Percentiles rank a stretch among this genome's conserved stretches.
These are phyloP conservation scores for Arctium lappa DNA, from an alignment of 129 eudicot genomes.

Conservation along the genomic window DNA sequence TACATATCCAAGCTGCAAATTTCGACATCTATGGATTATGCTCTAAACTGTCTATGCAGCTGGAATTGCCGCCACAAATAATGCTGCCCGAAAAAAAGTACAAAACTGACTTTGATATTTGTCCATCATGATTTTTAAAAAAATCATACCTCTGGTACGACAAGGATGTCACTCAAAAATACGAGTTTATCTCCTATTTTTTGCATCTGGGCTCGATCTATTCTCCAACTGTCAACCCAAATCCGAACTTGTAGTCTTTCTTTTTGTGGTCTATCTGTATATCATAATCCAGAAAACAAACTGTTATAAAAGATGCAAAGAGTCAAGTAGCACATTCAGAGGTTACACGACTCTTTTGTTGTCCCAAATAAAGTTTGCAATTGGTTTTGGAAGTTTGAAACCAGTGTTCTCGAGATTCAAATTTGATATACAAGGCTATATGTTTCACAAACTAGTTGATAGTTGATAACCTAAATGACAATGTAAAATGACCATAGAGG, in stretches of 20 bases:
- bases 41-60: slow-evolving; percentile 36
- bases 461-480: neutral
- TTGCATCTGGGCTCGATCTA: slow-evolving; percentile 23
- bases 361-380: neutral
- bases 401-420: neutral
- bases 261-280: slow-evolving; percentile 84
- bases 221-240: slow-evolving; percentile 93
- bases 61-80: slow-evolving; percentile 35
- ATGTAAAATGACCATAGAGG: neutral
- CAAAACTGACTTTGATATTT: slow-evolving; percentile 42
- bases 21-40: slow-evolving; percentile 24
- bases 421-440: neutral
- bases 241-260: slow-evolving; percentile 97
- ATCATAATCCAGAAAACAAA: neutral
- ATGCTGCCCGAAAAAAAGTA: slow-evolving; percentile 26
- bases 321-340: too few relatives aligned
- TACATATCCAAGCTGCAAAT: slow-evolving; percentile 37
- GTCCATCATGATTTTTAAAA: slow-evolving; percentile 13
- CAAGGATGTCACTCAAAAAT: slow-evolving; percentile 19
- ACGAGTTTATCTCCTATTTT: slow-evolving; percentile 18
- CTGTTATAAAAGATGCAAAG: neutral
- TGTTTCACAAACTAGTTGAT: neutral
- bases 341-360: neutral
- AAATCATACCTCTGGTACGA: slow-evolving; percentile 29
- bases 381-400: neutral